Evolutionary conservation across 495 filamentous ascomycete species (phyloP), one percentile per base, ranked within the genome.

Genomic region (Penicillium ochrochloron): DNA sequence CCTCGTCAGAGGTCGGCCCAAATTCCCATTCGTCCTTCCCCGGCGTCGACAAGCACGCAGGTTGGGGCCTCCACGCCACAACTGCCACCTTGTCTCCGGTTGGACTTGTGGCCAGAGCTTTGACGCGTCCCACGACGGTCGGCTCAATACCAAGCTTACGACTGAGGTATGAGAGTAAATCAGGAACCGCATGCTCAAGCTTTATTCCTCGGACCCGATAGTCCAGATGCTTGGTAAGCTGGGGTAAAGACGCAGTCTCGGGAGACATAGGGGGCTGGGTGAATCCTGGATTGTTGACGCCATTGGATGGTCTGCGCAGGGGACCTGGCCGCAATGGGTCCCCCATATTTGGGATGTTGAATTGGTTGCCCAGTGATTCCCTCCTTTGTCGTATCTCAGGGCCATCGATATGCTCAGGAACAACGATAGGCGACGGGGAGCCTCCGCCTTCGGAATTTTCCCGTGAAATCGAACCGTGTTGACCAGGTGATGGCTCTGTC

Each of bases 61-160:
- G 56, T 12, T 33, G 56, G 2, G 56, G 56, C 39, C 56, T 41
- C 56, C 56, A 58, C 11, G 56, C 56, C 5, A 58, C 17, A 7
- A 58, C 37, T 29, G 56, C 56, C 11, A 58, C 37, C 39, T 58
- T 58, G 39, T 58, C 56, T n/a, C 56, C 56, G 3, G 35, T 33
- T 21, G 19, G 56, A 33, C 56, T 44, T 23, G 56, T 58, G 12
- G 56, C 35, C 11, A 58, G 27, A 5, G 56, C 21, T 33, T 58
- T 58, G 15, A 58, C 11, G 23, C 56, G 56, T 35, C 56, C 56
- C 17, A 31, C 39, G 27, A 58, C 8, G 27, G 15, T 58, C 21
- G 56, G 39, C 56, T 58, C 56, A 15, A 58, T 41, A 10, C 33
- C 56, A 33, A 58, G 56, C 14, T 58, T 58, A 5, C 37, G 19